Evolutionary conservation across 139 green algal species (phyloP), one percentile per base, ranked within the genome.

Genomic region (Chlamydomonas incerta): DNA sequence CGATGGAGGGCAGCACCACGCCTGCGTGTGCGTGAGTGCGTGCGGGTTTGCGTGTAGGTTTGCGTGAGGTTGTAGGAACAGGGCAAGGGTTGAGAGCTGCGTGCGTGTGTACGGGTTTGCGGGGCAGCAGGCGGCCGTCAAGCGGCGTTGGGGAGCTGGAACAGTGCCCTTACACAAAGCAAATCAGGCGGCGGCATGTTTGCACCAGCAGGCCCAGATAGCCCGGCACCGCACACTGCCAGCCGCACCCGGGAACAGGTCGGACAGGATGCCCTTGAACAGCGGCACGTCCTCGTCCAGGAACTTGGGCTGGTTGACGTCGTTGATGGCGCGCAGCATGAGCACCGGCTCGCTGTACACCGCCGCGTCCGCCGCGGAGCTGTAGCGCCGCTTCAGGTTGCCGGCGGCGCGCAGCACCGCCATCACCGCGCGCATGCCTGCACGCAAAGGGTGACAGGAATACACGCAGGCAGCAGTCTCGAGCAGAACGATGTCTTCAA

Each of bases 291-390:
- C 95, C 34, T 97, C 87, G 57, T 88, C 87, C 20, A 97, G 82
- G 86, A 97, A 97, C 93, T 97, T 97, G 90, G 93, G 96, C 73
- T 96, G 75, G 81, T 96, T 96, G 37, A 96, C 93, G 34, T 95
- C 93, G 18, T 92, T 93, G 75, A 96, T 94, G 74, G 94, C 93
- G 3, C 94, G 88, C 90, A 96, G 75, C 89, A 95, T 94, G 11
- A 96, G 87, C 41, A 96, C 88, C 74, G 93, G 92, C 88, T 96
- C 92, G 60, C 93, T 87, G 66, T 94, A 72, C 23, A 62, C 33
- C 23, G 67, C 63, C 28, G 29, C 33, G 31, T 66, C 55, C 34
- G 68, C 82, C 60, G 81, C 47, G 9, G 75, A 82, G 23, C 86
- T 86, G 58, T 88, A 85, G 20, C 81, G 90, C 46, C 74, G 87